Evolutionary conservation across 1,284 basidiomycete genomes (phyloP).

Genomic region (Agaricales sp.): DNA sequence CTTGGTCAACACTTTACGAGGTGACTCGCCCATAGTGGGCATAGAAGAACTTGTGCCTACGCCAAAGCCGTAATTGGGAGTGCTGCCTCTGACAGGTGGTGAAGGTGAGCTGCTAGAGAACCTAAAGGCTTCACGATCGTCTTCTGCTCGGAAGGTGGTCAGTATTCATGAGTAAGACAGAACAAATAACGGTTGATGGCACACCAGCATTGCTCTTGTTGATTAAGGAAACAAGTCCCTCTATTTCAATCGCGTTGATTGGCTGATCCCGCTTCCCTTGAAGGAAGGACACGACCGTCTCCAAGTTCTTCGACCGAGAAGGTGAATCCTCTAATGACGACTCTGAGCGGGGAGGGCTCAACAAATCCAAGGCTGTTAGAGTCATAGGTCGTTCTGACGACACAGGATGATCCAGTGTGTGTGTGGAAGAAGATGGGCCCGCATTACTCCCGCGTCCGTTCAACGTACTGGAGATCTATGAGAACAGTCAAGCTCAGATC

Average conservation of each 20-base stretch:
- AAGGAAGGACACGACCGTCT: slow-evolving; percentile 34
- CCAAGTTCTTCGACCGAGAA: slow-evolving; percentile 23
- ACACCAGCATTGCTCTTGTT: slow-evolving; percentile 20
- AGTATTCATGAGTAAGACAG: neutral
- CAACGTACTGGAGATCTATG: neutral
- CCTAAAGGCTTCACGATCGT: slow-evolving; percentile 41
- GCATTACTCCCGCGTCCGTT: neutral
- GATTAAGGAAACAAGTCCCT: slow-evolving; percentile 42
- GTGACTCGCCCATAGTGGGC: slow-evolving; percentile 16
- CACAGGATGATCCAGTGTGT: neutral
- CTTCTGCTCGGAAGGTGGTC: slow-evolving; percentile 18
- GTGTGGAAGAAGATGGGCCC: neutral
- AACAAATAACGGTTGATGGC: neutral
- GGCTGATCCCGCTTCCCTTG: slow-evolving; percentile 31
- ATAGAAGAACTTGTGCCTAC: slow-evolving; percentile 17
- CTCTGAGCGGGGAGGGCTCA: neutral
- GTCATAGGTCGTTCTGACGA: neutral
- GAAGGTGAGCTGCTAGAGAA: slow-evolving; percentile 42
- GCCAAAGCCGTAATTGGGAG: slow-evolving; percentile 21
- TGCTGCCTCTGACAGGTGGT: slow-evolving; percentile 28
- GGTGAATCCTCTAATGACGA: neutral
- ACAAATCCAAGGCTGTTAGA: neutral
- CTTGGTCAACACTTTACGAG: slow-evolving; percentile 42
- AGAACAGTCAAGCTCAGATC: too few species aligned
- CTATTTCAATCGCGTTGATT: slow-evolving; percentile 39